Conservation (phyloP, 306 rosid genomes). For the Amphicarpaea edgeworthii region DNA sequence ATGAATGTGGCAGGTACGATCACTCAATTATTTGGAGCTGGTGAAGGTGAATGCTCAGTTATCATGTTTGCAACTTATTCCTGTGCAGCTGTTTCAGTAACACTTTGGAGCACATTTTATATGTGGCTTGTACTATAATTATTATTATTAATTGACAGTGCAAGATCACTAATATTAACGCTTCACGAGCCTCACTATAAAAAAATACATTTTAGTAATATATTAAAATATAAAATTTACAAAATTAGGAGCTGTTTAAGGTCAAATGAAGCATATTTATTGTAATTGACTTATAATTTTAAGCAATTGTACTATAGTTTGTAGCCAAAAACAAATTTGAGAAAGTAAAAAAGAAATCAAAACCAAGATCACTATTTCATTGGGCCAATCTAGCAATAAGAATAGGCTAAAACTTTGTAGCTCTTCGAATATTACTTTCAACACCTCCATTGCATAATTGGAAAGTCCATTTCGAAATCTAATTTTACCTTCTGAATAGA, state of each 20-base stretch:
- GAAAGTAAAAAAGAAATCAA: background rate
- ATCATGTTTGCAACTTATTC: conserved; percentile 47
- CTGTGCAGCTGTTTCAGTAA: conserved; percentile 29
- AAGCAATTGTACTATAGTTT: background rate
- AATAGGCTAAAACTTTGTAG: too few relatives aligned
- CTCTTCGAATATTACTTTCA: too few relatives aligned
- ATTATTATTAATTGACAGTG: background rate
- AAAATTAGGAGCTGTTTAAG: background rate
- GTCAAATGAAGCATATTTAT: background rate
- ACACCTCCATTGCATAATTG: too few relatives aligned
- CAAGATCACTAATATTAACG: background rate
- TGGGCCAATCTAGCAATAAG: too few relatives aligned
- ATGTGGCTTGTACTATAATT: conserved; percentile 45
- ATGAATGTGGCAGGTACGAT: conserved; percentile 34
- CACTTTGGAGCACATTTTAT: conserved; percentile 43
- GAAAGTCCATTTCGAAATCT: too few relatives aligned
- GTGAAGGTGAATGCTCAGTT: conserved; percentile 48
- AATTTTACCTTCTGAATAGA: too few relatives aligned
- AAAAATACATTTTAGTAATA: background rate
- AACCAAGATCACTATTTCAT: too few relatives aligned
- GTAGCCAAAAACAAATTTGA: background rate
- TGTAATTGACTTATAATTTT: background rate
- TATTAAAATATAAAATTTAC: background rate
- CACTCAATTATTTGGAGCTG: conserved; percentile 47
- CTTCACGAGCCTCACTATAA: background rate